Base-by-base conservation (phyloP, 2,329 filamentous ascomycete species). In the Phaeosphaeriaceae sp. region DNA sequence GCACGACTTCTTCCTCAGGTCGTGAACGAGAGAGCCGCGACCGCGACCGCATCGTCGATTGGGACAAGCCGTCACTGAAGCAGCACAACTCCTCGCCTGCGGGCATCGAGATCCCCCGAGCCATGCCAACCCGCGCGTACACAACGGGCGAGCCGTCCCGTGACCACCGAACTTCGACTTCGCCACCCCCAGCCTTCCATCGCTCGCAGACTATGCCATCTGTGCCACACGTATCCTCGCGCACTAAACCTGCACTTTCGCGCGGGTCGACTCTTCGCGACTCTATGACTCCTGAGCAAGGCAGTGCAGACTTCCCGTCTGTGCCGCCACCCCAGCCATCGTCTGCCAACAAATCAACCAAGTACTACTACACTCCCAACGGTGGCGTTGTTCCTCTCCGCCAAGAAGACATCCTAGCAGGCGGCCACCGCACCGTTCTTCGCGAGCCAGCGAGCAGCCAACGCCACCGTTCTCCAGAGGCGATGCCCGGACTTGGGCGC, bases 191-290 rank as follows among this genome's bases (percentile, higher is more conserved):
- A 22, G 57, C 56, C 36, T 69, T 81, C 46, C 75, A 69, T 50
- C 80, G 81, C 57, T 73, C 80, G 25, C 74, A 82, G 50, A 82
- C 79, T 0, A 81, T 80, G 80, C 80, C 76, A 3, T 51, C 54
- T 57, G 24, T 74, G 65, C 56, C 65, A 10, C 64, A 63, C 40
- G 64, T 70, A 21, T 67, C 69, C 33, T 63, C 70, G n/a, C 68
- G 71, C 52, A 67, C 71, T 53, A 72, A 74, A 51, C 64, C 71
- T 9, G 52, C 65, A 17, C 57, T 51, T 11, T 21, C 65, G 41
- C 72, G 66, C 56, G 57, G 69, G 7, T 76, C 76, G 7, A 66
- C 60, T 22, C 65, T 77, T 4, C 76, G 76, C 48, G 70, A 70
- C 45, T 62, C 72, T 51, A 68, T 60, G 64, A 72, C 54, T 60